Conservation (phyloP, 2,329 filamentous ascomycete species). For the Myriosclerotinia curreyana region DNA sequence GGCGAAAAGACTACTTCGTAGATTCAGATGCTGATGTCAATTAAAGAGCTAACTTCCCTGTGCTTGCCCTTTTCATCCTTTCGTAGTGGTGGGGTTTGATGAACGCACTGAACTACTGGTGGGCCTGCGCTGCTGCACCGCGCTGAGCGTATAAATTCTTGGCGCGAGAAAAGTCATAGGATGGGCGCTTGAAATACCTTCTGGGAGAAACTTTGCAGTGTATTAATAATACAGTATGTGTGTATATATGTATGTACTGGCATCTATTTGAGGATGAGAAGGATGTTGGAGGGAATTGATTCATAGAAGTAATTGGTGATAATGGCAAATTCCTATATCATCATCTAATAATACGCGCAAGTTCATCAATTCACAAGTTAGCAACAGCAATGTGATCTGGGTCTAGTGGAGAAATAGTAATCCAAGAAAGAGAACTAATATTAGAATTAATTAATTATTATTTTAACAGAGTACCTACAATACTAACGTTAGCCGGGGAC, state of each 20-base stretch:
- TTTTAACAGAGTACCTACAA: background rate
- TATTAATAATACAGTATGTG: too few species aligned
- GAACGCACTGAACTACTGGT: constrained; percentile 5
- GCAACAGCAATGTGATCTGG: background rate
- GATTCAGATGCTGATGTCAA: constrained; percentile 1
- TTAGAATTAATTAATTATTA: constrained; percentile 1
- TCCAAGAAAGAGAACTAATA: background rate
- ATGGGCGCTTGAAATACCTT: constrained; percentile 12
- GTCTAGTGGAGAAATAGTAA: background rate
- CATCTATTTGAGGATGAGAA: too few species aligned
- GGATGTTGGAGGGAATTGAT: background rate
- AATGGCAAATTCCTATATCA: too few species aligned
- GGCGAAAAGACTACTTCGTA: background rate
- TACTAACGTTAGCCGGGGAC: background rate
- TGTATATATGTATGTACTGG: too few species aligned
- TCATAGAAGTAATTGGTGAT: background rate
- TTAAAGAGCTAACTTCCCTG: background rate
- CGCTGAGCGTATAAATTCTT: constrained; percentile 25
- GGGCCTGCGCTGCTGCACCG: constrained; percentile 18
- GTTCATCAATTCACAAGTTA: background rate
- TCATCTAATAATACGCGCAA: background rate
- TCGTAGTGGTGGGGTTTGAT: constrained; percentile 5
- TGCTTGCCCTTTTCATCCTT: background rate
- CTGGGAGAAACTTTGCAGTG: background rate
- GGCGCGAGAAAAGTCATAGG: constrained; percentile 1